A percentile compares a stretch with the other conserved stretches of the same genome.
phyloP scores from a whole-genome alignment of 495 filamentous ascomycete genomes.

The Lindgomyces ingoldianus region DNA sequence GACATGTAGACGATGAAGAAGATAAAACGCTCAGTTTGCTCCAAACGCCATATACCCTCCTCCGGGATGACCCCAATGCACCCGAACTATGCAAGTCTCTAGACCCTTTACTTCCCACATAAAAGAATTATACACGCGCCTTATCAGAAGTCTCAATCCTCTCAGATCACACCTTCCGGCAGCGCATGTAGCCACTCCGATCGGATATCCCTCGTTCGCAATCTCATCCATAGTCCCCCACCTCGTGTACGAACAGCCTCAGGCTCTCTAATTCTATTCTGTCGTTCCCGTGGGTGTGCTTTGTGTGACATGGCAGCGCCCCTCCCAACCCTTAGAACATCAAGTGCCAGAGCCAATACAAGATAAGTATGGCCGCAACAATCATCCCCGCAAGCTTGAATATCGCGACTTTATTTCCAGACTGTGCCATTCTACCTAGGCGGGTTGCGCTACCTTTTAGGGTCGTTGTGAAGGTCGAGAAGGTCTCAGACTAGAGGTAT shows the following conservation, averaged over 20 bases:
- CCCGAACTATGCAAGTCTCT: not conserved
- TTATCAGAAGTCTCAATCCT: too few species aligned
- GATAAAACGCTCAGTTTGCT: not conserved
- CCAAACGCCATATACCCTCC: not conserved
- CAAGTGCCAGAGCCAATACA: conserved; percentile 62
- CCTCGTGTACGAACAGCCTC: too few species aligned
- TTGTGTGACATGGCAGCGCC: too few species aligned
- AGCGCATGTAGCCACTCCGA: too few species aligned
- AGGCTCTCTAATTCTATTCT: too few species aligned
- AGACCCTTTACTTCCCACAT: too few species aligned
- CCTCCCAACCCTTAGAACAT: conserved; percentile 22
- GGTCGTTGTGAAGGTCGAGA: conserved; percentile 63
- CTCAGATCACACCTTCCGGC: too few species aligned
- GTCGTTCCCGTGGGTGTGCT: too few species aligned
- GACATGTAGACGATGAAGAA: not conserved
- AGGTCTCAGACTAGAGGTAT: conserved; percentile 58
- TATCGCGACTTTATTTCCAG: conserved; percentile 86
- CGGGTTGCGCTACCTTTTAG: conserved; percentile 84
- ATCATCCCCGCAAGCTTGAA: conserved; percentile 86
- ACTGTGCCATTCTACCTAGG: conserved; percentile 87
- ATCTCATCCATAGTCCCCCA: too few species aligned
- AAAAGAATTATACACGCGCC: too few species aligned
- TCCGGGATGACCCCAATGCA: not conserved
- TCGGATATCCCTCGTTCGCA: too few species aligned
- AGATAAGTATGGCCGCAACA: conserved; percentile 66